Evolutionary conservation across 2,329 filamentous ascomycete genomes (phyloP), one percentile per base, ranked within the genome.

Genomic region (Ophiostoma novo-ulmi): DNA sequence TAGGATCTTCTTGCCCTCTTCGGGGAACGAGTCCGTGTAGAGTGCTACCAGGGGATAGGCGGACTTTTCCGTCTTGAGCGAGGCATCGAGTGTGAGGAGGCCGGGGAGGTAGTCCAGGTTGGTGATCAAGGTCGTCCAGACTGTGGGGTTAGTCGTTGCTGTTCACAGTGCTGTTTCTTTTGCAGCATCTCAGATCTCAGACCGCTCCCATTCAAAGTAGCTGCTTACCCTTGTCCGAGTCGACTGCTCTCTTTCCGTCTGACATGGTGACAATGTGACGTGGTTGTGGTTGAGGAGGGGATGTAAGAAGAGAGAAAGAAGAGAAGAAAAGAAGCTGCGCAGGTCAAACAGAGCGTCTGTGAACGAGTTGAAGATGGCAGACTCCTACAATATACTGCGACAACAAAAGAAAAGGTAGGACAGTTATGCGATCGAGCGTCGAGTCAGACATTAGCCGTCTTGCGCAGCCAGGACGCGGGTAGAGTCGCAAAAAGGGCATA

Each of bases 111-210:
- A 97, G 76, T 85, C 84, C 67, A 87, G 88, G 81, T 95, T 96
- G 72, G 93, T 97, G 78, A 97, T 93, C 75, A 97, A 85, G 13
- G 89, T 91, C 38, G 91, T 92, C 92, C 92, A 97, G 78, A 95
- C 92, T 75, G 63, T 2, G 17, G 14, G 20, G 13, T 52, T 5
- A n/a, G 31, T 31, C 31, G 31, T 3, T 3, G 31, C 31, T 52
- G 65, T 66, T 36, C 69, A 69, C 69, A 31, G 20, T 58, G 22
- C n/a, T 22, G 11, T 11, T 14, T 5, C 10, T 58, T 26, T 58
- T 22, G 22, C 52, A 26, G 10, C 6, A 20, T 48, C 17, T n/a
- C 48, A 17, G 5, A 20, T 48, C 17, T n/a, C 48, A 17, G 5
- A 22, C 52, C 8, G 52, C 52, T 20, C 52, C 5, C 17, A 39